These are phyloP conservation scores for Rhynchospora tenuis DNA, from an alignment of 176 grass and related monocot genomes.

Conservation along the genomic window DNA sequence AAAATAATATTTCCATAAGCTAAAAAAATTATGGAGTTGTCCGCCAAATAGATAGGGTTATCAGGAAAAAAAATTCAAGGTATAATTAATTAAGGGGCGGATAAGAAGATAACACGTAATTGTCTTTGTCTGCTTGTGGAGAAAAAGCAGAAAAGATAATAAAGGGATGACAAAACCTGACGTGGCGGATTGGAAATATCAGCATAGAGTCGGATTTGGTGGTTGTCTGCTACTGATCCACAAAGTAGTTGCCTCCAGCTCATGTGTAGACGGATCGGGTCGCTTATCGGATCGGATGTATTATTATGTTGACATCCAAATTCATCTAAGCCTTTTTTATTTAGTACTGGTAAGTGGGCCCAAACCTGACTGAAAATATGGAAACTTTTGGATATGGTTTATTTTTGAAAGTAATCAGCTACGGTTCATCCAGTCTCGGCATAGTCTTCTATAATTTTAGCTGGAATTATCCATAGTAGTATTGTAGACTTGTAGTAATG, in stretches of 20 bases:
- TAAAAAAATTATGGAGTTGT: neutral
- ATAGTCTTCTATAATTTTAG: too few species aligned
- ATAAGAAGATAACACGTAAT: slow-evolving; percentile 10
- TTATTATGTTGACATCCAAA: neutral
- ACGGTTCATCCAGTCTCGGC: too few species aligned
- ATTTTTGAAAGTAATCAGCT: too few species aligned
- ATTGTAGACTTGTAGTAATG: too few species aligned
- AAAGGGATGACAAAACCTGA: neutral
- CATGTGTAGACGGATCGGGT: neutral
- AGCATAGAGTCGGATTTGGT: neutral
- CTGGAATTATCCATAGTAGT: too few species aligned
- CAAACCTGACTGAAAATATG: too few species aligned
- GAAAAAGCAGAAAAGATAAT: neutral
- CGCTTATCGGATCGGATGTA: neutral
- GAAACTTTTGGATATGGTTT: too few species aligned
- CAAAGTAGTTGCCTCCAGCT: neutral
- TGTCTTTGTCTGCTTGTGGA: neutral
- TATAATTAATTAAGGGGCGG: neutral
- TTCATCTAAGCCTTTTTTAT: neutral
- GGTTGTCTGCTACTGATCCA: neutral
- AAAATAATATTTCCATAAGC: too few species aligned
- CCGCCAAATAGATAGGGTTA: neutral
- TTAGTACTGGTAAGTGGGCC: too few species aligned
- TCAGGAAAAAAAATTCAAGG: neutral
- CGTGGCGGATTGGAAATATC: neutral